phyloP scores from a whole-genome alignment of 1,139 yeast species.

The Arxiozyma bovina region DNA sequence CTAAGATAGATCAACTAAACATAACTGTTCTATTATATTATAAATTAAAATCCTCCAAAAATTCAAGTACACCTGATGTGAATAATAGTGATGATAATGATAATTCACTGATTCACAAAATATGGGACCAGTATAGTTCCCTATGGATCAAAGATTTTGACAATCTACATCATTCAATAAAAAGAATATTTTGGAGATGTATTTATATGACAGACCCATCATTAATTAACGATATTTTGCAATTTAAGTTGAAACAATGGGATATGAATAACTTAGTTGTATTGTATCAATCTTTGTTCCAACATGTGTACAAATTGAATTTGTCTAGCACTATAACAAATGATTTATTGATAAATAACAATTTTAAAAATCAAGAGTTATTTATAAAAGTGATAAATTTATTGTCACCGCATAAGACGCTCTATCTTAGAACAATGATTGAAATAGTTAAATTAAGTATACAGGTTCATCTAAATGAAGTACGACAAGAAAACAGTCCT shows the following conservation, averaged over 20 bases:
- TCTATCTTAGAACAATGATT: slow-evolving; percentile 6
- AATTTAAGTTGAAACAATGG: not conserved
- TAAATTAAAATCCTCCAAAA: slow-evolving; percentile 3
- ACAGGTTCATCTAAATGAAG: slow-evolving; percentile 15
- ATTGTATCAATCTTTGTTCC: slow-evolving; percentile 17
- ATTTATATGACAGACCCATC: slow-evolving; percentile 3
- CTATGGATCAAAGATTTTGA: slow-evolving; percentile 19
- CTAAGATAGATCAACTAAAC: slow-evolving; percentile 11
- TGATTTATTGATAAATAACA: not conserved
- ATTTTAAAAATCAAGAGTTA: slow-evolving; percentile 10
- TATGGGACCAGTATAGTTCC: slow-evolving; percentile 9
- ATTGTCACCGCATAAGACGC: slow-evolving; percentile 8
- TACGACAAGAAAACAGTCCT: slow-evolving; percentile 3
- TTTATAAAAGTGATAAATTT: slow-evolving; percentile 9
- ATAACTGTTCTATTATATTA: slow-evolving; percentile 22
- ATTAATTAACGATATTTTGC: not conserved
- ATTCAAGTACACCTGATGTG: not conserved
- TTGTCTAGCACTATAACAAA: not conserved
- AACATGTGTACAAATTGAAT: slow-evolving; percentile 7
- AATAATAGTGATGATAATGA: too few relatives aligned
- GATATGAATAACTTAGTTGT: slow-evolving; percentile 4
- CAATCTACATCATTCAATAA: slow-evolving; percentile 16
- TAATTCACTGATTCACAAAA: slow-evolving; percentile 8
- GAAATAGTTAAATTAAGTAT: slow-evolving; percentile 24
- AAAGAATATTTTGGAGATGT: slow-evolving; percentile 27